Conservation (phyloP, 805 yeast genomes). For the Saturnispora zaruensis region DNA sequence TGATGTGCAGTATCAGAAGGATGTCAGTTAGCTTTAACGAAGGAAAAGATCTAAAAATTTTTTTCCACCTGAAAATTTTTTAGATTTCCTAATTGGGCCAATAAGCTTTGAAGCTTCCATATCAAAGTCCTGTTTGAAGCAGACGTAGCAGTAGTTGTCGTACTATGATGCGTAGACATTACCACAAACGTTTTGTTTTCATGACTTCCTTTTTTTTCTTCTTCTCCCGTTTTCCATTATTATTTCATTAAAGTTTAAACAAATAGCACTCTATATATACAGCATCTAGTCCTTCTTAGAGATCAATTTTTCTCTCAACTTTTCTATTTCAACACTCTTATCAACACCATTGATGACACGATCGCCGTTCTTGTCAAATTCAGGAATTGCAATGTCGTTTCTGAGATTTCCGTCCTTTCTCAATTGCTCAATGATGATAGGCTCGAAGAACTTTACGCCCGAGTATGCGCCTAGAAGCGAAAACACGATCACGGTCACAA, state of each 20-base stretch:
- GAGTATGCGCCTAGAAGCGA: conserved; percentile 37
- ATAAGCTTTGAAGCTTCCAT: not conserved
- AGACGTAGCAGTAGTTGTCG: not conserved
- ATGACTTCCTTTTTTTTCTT: no score
- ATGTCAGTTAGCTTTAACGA: not conserved
- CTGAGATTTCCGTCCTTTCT: conserved; percentile 59
- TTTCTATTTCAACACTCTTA: conserved; percentile 16
- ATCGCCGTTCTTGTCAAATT: conserved; percentile 39
- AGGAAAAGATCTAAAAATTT: conserved; percentile 1
- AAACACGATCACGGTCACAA: conserved; percentile 22
- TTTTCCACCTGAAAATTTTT: not conserved
- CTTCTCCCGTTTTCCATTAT: not conserved
- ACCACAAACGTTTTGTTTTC: not conserved
- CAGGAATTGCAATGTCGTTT: conserved; percentile 48
- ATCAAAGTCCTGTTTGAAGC: not conserved
- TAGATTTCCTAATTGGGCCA: conserved; percentile 4
- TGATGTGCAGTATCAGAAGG: not conserved
- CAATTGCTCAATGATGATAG: conserved; percentile 58
- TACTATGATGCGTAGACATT: not conserved
- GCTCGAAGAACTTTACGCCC: conserved; percentile 65
- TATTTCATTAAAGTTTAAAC: not conserved
- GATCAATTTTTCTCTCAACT: conserved; percentile 16
- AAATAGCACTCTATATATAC: conserved; percentile 6
- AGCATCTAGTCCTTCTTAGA: conserved; percentile 13
- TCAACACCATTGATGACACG: conserved; percentile 21